Evolutionary conservation across 192 early-diverging fungal genomes (phyloP).

Genomic region (Coemansia sp.): DNA sequence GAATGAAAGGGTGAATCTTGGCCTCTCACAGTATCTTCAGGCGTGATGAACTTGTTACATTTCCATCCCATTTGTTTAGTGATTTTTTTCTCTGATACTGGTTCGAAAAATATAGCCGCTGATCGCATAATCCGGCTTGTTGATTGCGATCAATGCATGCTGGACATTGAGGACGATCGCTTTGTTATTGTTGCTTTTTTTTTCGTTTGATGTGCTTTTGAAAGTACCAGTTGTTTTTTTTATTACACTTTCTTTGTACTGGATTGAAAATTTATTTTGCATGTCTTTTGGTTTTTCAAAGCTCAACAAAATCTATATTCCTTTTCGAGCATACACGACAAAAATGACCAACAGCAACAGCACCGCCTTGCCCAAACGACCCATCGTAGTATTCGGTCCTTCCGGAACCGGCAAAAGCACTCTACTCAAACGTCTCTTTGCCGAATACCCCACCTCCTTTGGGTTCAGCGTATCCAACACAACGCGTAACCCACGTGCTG

Average conservation of each 20-base stretch:
- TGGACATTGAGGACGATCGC: background rate
- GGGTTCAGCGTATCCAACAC: conserved; percentile 95
- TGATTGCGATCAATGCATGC: background rate
- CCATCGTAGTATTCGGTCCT: conserved; percentile 64
- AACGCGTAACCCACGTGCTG: conserved; percentile 82
- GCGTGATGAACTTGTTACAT: background rate
- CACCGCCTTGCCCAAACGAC: conserved; percentile 26
- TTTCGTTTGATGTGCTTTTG: background rate
- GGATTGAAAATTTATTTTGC: background rate
- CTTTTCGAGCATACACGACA: too few relatives aligned
- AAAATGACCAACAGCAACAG: conserved; percentile 16
- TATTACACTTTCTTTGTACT: too few relatives aligned
- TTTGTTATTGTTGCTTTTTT: background rate
- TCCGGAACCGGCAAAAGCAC: conserved; percentile 93
- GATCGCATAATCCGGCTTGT: background rate
- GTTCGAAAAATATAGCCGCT: too few relatives aligned
- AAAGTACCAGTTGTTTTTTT: too few relatives aligned
- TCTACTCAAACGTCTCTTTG: conserved; percentile 84
- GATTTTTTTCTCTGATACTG: background rate
- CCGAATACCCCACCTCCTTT: conserved; percentile 78
- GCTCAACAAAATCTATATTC: background rate
- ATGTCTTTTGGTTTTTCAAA: background rate
- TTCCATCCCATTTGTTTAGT: background rate
- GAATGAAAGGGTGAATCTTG: conserved; percentile 20
- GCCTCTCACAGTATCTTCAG: background rate